Evolutionary conservation across 495 filamentous ascomycete genomes (phyloP).

Genomic region (Aspergillus olivimuriae): DNA sequence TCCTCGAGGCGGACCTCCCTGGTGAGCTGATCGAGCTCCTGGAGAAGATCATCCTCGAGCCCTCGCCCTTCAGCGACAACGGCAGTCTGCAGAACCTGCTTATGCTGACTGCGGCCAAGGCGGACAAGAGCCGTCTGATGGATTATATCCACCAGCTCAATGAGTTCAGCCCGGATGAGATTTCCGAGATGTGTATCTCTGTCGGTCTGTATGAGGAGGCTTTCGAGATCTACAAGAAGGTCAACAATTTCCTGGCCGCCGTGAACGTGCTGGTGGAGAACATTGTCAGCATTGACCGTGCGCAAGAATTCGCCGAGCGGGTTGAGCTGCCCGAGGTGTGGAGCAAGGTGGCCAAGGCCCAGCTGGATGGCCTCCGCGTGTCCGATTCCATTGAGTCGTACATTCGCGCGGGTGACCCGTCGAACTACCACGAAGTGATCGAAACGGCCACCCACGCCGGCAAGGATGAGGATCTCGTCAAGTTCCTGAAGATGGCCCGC

Average conservation of each 20-base stretch:
- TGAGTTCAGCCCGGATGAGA: constrained; percentile 86
- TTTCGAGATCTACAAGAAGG: constrained; percentile 98
- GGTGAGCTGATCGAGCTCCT: constrained; percentile 94
- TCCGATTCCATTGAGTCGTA: constrained; percentile 94
- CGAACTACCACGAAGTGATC: constrained; percentile 92
- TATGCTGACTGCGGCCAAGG: constrained; percentile 95
- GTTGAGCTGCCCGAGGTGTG: constrained; percentile 96
- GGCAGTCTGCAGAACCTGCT: constrained; percentile 91
- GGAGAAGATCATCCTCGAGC: constrained; percentile 98
- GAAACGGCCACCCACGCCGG: constrained; percentile 93
- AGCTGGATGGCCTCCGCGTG: constrained; percentile 91
- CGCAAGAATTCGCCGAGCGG: constrained; percentile 92
- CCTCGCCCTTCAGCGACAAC: constrained; percentile 95
- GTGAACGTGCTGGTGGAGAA: constrained; percentile 93
- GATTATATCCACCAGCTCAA: constrained; percentile 91
- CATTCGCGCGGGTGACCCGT: constrained; percentile 87
- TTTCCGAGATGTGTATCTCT: constrained; percentile 87
- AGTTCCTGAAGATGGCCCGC: constrained; percentile 93
- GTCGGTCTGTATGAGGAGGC: constrained; percentile 95
- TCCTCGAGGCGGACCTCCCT: constrained; percentile 84
- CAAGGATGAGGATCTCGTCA: constrained; percentile 97
- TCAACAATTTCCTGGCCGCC: constrained; percentile 78
- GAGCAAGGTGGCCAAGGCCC: constrained; percentile 98
- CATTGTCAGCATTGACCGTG: constrained; percentile 96
- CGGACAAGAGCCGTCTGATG: constrained; percentile 92